Conservation (phyloP, 805 yeast species). For the Saturnispora zaruensis region DNA sequence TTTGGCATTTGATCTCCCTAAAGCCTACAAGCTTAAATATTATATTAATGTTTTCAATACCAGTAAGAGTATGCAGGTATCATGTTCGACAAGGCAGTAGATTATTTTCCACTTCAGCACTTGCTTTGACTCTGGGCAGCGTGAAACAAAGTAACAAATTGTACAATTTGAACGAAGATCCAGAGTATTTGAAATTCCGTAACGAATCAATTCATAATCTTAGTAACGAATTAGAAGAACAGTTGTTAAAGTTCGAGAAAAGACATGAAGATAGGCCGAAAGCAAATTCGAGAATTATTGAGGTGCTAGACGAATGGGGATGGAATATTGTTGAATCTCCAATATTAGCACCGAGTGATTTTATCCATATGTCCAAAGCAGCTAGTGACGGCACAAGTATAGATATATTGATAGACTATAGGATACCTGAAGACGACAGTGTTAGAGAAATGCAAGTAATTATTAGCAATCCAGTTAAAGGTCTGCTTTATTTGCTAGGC, state of each 20-base stretch:
- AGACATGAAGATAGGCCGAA: not conserved
- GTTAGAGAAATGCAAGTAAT: conserved; percentile 11
- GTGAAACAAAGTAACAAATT: not conserved
- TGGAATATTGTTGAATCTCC: conserved; percentile 10
- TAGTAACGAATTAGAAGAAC: not conserved
- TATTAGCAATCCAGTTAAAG: not conserved
- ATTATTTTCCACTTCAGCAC: not conserved
- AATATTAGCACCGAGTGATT: not conserved
- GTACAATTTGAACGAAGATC: not conserved
- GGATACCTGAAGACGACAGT: not conserved
- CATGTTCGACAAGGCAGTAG: not conserved
- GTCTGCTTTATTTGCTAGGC: conserved; percentile 9
- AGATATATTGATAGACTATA: conserved; percentile 11
- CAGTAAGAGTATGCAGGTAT: not conserved
- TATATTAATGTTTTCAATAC: not conserved
- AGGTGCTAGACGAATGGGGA: conserved; percentile 6
- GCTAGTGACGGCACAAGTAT: not conserved
- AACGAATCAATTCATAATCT: not conserved
- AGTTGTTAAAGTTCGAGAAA: not conserved
- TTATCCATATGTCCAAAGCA: conserved; percentile 9
- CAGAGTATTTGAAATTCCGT: conserved; percentile 1
- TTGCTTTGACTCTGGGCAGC: not conserved
- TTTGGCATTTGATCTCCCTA: not conserved
- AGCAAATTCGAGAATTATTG: conserved; percentile 1
- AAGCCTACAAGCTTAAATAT: too few species aligned